Conservation (phyloP, 805 yeast species). For the Saccharomyces eubayanus region DNA sequence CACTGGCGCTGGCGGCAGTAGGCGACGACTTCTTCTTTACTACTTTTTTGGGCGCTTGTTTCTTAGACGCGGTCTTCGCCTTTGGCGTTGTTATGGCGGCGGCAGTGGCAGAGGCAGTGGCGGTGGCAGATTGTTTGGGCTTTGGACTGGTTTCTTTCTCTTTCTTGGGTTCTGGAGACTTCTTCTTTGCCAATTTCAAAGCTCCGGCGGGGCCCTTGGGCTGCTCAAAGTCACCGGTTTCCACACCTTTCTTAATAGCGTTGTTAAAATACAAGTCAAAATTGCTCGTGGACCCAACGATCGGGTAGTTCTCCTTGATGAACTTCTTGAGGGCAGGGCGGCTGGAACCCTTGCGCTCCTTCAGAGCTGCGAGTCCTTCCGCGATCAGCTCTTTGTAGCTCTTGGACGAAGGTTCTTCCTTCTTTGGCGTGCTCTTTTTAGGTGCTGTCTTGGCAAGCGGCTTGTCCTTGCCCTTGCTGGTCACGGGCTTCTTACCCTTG, state of each 20-base stretch:
- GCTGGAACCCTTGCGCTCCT: conserved; percentile 74
- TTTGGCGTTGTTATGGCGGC: conserved; percentile 12
- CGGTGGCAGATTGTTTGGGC: conserved; percentile 25
- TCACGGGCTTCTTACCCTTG: background rate
- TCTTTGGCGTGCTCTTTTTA: conserved; percentile 2
- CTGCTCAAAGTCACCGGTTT: conserved; percentile 62
- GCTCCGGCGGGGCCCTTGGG: conserved; percentile 92
- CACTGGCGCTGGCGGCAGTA: background rate
- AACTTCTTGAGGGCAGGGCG: conserved; percentile 86
- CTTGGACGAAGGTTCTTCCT: conserved; percentile 12
- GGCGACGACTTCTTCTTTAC: conserved; percentile 1
- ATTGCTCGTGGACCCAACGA: conserved; percentile 47
- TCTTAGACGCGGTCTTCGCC: conserved; percentile 6
- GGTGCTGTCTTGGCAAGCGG: conserved; percentile 5
- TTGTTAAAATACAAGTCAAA: conserved; percentile 70
- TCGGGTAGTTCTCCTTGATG: conserved; percentile 46
- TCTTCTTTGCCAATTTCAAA: conserved; percentile 43
- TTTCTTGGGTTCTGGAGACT: conserved; percentile 2
- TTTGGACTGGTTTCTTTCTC: conserved; percentile 14
- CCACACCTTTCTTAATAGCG: conserved; percentile 76
- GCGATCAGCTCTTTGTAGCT: conserved; percentile 29
- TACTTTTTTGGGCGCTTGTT: background rate
- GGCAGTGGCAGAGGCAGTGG: conserved; percentile 24
- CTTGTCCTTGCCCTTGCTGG: conserved; percentile 3
- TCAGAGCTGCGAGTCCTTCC: conserved; percentile 60